These are phyloP conservation scores for Marchantia paleacea DNA, from an alignment of 225 moss, liverwort and hornwort genomes.

Conservation along the genomic window DNA sequence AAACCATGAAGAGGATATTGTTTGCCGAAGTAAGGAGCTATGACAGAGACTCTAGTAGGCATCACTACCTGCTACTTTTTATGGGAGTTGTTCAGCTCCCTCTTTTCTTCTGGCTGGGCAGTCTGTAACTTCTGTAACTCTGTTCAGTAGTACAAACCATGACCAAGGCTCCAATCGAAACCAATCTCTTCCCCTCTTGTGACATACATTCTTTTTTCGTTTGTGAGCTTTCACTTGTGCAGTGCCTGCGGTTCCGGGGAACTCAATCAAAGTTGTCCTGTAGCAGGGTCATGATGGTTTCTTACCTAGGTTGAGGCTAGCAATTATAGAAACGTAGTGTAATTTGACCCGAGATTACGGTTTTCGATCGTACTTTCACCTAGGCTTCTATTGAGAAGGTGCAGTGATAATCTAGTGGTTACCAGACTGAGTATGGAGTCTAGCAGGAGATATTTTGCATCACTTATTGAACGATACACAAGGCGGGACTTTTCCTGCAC, in stretches of 20 bases:
- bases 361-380: neutral
- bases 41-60: slow-evolving; percentile 84
- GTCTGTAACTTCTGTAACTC: slow-evolving; percentile 25
- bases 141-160: slow-evolving; percentile 10
- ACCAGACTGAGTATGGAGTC: neutral
- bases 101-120: slow-evolving; percentile 78
- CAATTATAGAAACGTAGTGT: neutral
- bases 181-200: slow-evolving; percentile 15
- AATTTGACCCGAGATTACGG: neutral
- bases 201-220: slow-evolving; percentile 14
- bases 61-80: slow-evolving; percentile 81
- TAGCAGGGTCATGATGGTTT: slow-evolving; percentile 8
- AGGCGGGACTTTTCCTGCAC: neutral
- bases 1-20: slow-evolving; percentile 87
- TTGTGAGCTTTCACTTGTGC: slow-evolving; percentile 13
- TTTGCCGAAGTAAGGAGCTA: slow-evolving; percentile 94
- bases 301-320: neutral
- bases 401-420: neutral
- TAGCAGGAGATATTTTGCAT: neutral
- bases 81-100: slow-evolving; percentile 83
- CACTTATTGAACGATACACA: neutral
- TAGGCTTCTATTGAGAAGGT: neutral
- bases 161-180: slow-evolving; percentile 22
- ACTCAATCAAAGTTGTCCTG: neutral
- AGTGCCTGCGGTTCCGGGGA: neutral